A percentile compares a stretch with the other conserved stretches of the same genome.
Conservation (phyloP, 257 asterid species). For the Rehmannia glutinosa region DNA sequence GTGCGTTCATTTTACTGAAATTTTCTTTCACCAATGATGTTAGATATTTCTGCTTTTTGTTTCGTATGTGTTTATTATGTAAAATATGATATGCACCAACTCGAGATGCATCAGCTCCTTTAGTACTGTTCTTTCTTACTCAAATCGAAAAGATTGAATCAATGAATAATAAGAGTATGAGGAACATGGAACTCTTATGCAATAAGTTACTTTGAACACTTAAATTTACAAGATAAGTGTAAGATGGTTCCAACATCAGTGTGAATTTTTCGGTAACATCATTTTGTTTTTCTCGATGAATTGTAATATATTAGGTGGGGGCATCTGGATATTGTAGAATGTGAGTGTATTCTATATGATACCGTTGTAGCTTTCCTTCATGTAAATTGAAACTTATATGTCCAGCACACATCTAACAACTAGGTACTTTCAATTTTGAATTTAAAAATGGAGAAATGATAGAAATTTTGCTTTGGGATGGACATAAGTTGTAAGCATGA, state of each 20-base stretch:
- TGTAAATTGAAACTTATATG: too few species aligned
- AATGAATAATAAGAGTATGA: not conserved
- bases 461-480: too few species aligned
- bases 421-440: too few species aligned
- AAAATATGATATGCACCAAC: not conserved
- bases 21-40: not conserved
- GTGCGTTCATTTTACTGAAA: slow-evolving; percentile 25
- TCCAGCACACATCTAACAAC: too few species aligned
- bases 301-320: not conserved
- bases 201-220: not conserved
- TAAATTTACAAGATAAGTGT: not conserved
- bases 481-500: not conserved
- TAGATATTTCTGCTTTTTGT: not conserved
- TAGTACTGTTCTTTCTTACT: not conserved
- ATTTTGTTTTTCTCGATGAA: not conserved
- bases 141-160: not conserved
- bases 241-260: not conserved
- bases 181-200: not conserved
- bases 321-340: too few species aligned
- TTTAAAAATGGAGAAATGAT: too few species aligned
- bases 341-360: too few species aligned
- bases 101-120: not conserved
- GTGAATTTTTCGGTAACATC: not conserved
- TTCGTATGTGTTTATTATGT: not conserved
- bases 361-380: too few species aligned